A percentile compares a stretch with the other conserved stretches of the same genome.
Conservation (phyloP, 1,284 basidiomycete species). For the Apiotrichum porosum region DNA sequence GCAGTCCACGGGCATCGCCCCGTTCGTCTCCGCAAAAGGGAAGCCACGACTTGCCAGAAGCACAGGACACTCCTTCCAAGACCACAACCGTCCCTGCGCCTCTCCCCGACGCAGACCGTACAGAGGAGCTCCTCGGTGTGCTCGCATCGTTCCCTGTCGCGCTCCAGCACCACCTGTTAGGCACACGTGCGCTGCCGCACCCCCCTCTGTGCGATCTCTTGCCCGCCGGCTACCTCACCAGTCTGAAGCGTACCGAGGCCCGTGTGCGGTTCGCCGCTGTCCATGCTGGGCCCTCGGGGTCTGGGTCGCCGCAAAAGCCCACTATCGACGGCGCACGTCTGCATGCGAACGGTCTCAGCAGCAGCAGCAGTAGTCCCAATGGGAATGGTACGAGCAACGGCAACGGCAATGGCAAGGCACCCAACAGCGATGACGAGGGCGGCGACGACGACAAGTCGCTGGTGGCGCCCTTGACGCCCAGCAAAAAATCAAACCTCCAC, state of each 20-base stretch:
- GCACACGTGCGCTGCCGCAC: constrained; percentile 40
- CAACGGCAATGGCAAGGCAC: background rate
- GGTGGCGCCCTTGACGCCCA: constrained; percentile 3
- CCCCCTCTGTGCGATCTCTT: constrained; percentile 44
- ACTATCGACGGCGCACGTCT: background rate
- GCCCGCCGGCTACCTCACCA: constrained; percentile 37
- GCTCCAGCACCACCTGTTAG: constrained; percentile 45
- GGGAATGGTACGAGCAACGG: background rate
- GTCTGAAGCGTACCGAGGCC: constrained; percentile 43
- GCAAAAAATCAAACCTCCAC: constrained; percentile 37
- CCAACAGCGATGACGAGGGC: background rate
- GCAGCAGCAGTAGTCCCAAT: no score
- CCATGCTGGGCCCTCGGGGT: constrained; percentile 33
- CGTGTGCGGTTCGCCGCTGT: constrained; percentile 42
- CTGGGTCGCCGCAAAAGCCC: constrained; percentile 6
- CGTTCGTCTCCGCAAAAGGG: no score
- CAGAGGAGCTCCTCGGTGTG: constrained; percentile 40
- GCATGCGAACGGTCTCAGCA: constrained; percentile 1
- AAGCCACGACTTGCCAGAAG: no score
- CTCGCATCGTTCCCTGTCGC: constrained; percentile 45
- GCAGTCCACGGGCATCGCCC: no score
- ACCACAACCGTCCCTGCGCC: background rate
- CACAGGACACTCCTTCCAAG: background rate
- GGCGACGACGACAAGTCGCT: background rate
- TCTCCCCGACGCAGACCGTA: background rate